Percentiles rank a stretch among this genome's conserved stretches.
These are phyloP conservation scores for Mixia osmundae DNA, from an alignment of 1,284 basidiomycete species.

Conservation along the genomic window DNA sequence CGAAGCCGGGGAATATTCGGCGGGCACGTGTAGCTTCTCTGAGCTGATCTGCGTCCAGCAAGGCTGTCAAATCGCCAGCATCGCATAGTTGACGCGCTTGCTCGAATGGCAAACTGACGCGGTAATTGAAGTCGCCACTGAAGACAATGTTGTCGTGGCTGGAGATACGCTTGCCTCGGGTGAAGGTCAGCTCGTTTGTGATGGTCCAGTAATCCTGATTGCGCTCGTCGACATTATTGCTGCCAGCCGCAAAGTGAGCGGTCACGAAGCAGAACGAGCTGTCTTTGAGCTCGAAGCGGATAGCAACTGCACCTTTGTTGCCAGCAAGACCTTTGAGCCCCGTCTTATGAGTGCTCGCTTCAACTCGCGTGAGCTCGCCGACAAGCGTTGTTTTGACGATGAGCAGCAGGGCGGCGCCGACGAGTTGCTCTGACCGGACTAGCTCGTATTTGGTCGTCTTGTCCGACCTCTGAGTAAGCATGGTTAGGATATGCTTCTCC, in stretches of 20 bases:
- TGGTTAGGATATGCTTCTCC: constrained; percentile 61
- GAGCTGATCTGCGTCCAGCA: constrained; percentile 66
- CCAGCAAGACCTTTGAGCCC: constrained; percentile 90
- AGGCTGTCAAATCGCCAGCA: constrained; percentile 40
- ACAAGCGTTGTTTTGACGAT: constrained; percentile 55
- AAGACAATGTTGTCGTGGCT: constrained; percentile 82
- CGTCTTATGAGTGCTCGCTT: constrained; percentile 84
- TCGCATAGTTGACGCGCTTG: constrained; percentile 41
- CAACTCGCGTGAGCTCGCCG: constrained; percentile 62
- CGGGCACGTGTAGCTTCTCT: constrained; percentile 41
- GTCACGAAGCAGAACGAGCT: constrained; percentile 88
- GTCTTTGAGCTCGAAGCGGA: constrained; percentile 73
- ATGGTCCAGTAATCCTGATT: constrained; percentile 83
- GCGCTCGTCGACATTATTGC: constrained; percentile 64
- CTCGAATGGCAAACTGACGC: constrained; percentile 65
- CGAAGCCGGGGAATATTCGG: constrained; percentile 55
- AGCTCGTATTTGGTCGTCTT: constrained; percentile 55
- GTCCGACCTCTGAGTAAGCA: constrained; percentile 42
- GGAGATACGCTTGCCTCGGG: constrained; percentile 63
- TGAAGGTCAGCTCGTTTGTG: constrained; percentile 52
- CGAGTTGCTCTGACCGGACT: constrained; percentile 74
- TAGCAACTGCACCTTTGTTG: constrained; percentile 69
- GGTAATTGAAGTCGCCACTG: constrained; percentile 86
- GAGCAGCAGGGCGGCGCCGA: constrained; percentile 77
- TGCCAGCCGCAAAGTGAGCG: constrained; percentile 84